phyloP scores from a whole-genome alignment of 768 basidiomycete genomes.

The Russula abietina region DNA sequence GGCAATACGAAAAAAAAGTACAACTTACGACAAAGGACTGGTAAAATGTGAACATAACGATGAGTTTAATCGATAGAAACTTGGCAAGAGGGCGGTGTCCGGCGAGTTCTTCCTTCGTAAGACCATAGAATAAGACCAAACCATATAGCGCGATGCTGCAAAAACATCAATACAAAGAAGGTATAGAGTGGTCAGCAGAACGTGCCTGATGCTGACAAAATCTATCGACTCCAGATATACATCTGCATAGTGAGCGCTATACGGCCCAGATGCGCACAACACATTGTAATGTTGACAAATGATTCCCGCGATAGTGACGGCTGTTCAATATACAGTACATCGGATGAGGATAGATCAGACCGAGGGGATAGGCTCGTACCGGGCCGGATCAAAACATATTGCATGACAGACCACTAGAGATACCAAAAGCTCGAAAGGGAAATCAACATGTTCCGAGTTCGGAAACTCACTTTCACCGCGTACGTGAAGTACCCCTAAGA shows the following conservation, averaged over 20 bases:
- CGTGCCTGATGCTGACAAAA: constrained; percentile 76
- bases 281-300: constrained; percentile 64
- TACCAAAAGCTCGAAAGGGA: constrained; percentile 2
- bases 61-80: constrained; percentile 81
- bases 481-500: too few species aligned
- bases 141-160: constrained; percentile 79
- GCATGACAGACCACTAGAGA: constrained; percentile 77
- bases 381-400: constrained; percentile 77
- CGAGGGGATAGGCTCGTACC: constrained; percentile 28
- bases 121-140: constrained; percentile 72
- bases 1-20: too few species aligned
- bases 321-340: constrained; percentile 29
- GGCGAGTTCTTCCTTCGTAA: constrained; percentile 73
- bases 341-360: constrained; percentile 1
- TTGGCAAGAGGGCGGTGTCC: constrained; percentile 75
- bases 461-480: constrained; percentile 58
- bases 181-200: neutral
- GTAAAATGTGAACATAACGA: constrained; percentile 87
- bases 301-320: constrained; percentile 69
- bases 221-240: constrained; percentile 69
- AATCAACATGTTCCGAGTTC: neutral
- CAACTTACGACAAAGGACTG: constrained; percentile 60
- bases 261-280: constrained; percentile 61
- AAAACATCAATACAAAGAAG: neutral
- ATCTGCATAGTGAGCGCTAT: constrained; percentile 53